A percentile compares a stretch with the other conserved stretches of the same genome.
phyloP scores from a whole-genome alignment of 768 basidiomycete genomes.

The Lactarius quietus region DNA sequence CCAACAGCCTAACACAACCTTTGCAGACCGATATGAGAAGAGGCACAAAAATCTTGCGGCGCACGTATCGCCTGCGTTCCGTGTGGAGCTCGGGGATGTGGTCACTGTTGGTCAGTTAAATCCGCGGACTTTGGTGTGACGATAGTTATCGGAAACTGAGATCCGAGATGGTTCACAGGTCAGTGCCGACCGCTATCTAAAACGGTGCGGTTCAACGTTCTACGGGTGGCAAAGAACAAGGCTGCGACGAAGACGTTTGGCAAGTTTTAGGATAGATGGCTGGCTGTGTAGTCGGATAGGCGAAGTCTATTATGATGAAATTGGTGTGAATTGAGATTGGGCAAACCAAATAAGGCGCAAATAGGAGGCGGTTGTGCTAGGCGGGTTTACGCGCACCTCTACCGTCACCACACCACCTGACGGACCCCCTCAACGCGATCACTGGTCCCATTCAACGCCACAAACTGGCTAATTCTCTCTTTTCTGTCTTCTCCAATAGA shows the following conservation, averaged over 20 bases:
- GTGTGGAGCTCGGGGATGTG: slow-evolving; percentile 88
- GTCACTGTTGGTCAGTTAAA: slow-evolving; percentile 86
- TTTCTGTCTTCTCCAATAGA: slow-evolving; percentile 71
- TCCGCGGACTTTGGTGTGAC: neutral
- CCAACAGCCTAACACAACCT: neutral
- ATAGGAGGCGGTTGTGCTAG: slow-evolving; percentile 11
- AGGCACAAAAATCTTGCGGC: slow-evolving; percentile 98
- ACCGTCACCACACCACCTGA: slow-evolving; percentile 12
- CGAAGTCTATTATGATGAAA: slow-evolving; percentile 25
- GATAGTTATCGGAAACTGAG: slow-evolving; percentile 9
- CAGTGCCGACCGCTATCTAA: slow-evolving; percentile 99
- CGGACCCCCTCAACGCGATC: slow-evolving; percentile 10
- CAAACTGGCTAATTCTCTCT: slow-evolving; percentile 80
- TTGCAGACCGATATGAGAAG: slow-evolving; percentile 94
- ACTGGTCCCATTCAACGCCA: slow-evolving; percentile 18
- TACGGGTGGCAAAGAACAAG: slow-evolving; percentile 94
- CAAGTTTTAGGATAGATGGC: slow-evolving; percentile 67
- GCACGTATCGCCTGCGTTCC: slow-evolving; percentile 98
- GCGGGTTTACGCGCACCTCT: slow-evolving; percentile 1
- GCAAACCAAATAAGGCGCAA: slow-evolving; percentile 25
- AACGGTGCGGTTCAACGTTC: slow-evolving; percentile 98
- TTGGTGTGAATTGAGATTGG: neutral
- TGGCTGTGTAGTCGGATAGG: slow-evolving; percentile 26
- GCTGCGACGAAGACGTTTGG: slow-evolving; percentile 86
- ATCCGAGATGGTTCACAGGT: slow-evolving; percentile 42